Evolutionary conservation across 2,329 filamentous ascomycete species (phyloP).

Genomic region (Fusarium tjaetaba): DNA sequence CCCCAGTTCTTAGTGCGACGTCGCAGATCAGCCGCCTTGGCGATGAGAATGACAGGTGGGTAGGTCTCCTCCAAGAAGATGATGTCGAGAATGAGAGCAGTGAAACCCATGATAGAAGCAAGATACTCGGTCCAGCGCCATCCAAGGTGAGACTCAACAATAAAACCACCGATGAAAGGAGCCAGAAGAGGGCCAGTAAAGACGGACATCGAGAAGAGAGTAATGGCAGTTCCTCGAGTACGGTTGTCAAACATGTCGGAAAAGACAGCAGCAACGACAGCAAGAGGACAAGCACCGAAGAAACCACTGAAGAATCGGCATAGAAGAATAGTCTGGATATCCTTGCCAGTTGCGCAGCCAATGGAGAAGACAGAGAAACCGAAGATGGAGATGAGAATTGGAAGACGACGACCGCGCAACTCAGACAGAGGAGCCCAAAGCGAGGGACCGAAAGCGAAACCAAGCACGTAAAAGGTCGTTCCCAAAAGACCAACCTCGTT

Average conservation of each 20-base stretch:
- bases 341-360: conserved; percentile 71
- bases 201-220: conserved; percentile 59
- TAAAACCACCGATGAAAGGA: conserved; percentile 76
- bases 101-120: conserved; percentile 69
- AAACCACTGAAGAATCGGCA: conserved; percentile 80
- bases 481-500: conserved; percentile 71
- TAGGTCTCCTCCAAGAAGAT: conserved; percentile 76
- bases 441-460: conserved; percentile 76
- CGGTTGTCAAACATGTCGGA: conserved; percentile 76
- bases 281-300: conserved; percentile 74
- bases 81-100: conserved; percentile 67
- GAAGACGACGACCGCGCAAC: conserved; percentile 72
- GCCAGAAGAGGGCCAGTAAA: conserved; percentile 75
- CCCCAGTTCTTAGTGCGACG: conserved; percentile 75
- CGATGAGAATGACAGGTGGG: conserved; percentile 71
- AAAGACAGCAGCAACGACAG: conserved; percentile 76
- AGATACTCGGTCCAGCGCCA: conserved; percentile 81
- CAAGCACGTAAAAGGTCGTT: conserved; percentile 75
- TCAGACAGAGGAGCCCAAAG: conserved; percentile 80
- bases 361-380: conserved; percentile 76
- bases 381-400: conserved; percentile 70
- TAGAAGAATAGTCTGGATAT: conserved; percentile 75
- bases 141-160: conserved; percentile 68
- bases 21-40: conserved; percentile 69
- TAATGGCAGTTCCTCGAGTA: conserved; percentile 62